These are phyloP conservation scores for Vitis rupestris DNA, from an alignment of 164 flowering plant species.

Conservation along the genomic window DNA sequence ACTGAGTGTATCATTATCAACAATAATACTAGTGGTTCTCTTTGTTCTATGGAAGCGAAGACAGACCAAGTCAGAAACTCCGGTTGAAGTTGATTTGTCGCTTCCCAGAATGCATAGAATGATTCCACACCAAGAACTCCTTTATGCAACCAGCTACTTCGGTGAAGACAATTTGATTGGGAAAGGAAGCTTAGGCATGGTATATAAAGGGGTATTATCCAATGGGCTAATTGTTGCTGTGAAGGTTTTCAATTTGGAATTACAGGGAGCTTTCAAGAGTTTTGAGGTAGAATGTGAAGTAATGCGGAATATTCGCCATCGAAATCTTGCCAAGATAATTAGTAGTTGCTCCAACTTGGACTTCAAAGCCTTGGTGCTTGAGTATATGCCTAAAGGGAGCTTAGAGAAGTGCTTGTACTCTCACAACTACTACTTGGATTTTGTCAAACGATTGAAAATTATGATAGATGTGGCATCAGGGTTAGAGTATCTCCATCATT, in stretches of 20 bases:
- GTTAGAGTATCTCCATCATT: too few species aligned
- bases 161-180: neutral
- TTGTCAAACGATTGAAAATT: too few species aligned
- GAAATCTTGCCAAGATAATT: slow-evolving; percentile 6
- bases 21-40: neutral
- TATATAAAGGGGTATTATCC: too few species aligned
- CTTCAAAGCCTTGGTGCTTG: too few species aligned
- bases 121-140: too few species aligned
- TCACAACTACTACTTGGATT: slow-evolving; percentile 1
- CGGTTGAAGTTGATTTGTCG: neutral
- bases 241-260: slow-evolving; percentile 3
- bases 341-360: neutral
- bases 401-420: slow-evolving; percentile 3
- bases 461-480: too few species aligned
- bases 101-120: neutral
- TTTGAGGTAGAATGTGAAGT: slow-evolving; percentile 7
- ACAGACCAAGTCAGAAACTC: neutral
- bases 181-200: neutral
- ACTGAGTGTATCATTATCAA: slow-evolving; percentile 1
- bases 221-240: neutral
- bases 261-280: slow-evolving; percentile 2
- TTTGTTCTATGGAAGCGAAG: neutral
- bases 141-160: neutral
- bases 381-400: neutral
- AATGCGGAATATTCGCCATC: neutral